A percentile compares a stretch with the other conserved stretches of the same genome.
These are phyloP conservation scores for Thermochaetoides thermophila DNA, from an alignment of 495 filamentous ascomycete species.

Conservation along the genomic window DNA sequence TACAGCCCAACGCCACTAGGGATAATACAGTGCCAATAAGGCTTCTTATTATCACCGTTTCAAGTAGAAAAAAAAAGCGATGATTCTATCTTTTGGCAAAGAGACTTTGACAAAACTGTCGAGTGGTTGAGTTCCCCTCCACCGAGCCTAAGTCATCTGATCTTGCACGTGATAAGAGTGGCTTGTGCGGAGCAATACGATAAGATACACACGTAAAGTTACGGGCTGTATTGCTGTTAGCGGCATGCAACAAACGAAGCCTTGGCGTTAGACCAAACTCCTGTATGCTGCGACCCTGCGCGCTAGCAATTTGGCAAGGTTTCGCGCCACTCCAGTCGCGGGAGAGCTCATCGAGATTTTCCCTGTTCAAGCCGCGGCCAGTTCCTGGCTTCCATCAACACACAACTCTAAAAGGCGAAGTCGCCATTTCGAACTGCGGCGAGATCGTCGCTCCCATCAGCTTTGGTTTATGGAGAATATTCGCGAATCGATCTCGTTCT, in stretches of 20 bases:
- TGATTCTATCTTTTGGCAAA: no score
- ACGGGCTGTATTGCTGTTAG: slow-evolving; percentile 3
- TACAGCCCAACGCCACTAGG: no score
- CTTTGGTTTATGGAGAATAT: slow-evolving; percentile 3
- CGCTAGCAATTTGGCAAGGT: slow-evolving; percentile 14
- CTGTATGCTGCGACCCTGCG: no score
- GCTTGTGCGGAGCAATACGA: background rate
- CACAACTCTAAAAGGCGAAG: slow-evolving; percentile 4
- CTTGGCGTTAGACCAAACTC: no score
- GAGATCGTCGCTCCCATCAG: slow-evolving; percentile 2
- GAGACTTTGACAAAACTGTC: no score
- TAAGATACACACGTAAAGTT: no score
- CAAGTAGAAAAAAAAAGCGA: no score
- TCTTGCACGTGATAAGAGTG: background rate
- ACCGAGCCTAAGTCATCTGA: slow-evolving; percentile 2
- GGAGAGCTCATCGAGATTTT: slow-evolving; percentile 14
- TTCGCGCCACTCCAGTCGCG: slow-evolving; percentile 13
- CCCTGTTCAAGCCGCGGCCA: slow-evolving; percentile 12
- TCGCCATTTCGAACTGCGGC: slow-evolving; percentile 9
- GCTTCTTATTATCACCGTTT: background rate
- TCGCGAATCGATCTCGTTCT: background rate
- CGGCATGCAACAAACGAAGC: background rate
- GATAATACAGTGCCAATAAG: no score
- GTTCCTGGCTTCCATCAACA: slow-evolving; percentile 13
- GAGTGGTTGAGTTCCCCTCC: no score